Evolutionary conservation across 768 basidiomycete species (phyloP).

Genomic region (Sporobolomyces phaffii): DNA sequence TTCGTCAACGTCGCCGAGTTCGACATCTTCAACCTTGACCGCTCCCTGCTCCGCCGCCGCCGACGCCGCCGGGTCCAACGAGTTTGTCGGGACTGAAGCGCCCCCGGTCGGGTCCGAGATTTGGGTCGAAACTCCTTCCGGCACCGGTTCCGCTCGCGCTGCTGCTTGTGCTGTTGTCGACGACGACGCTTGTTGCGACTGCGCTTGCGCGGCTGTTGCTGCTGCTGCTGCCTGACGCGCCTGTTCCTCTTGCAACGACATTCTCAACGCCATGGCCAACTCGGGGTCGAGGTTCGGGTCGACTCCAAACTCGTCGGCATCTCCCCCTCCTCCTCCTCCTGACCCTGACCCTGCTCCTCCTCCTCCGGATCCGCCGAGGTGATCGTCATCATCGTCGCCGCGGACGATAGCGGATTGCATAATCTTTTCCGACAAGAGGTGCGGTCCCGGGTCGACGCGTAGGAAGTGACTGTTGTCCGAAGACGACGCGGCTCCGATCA

Average conservation of each 20-base stretch:
- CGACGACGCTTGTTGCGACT: too few relatives aligned
- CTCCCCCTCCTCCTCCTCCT: constrained; percentile 52
- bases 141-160: constrained; percentile 46
- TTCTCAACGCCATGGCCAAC: constrained; percentile 91
- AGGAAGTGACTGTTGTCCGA: constrained; percentile 85
- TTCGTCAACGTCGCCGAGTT: constrained; percentile 41
- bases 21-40: constrained; percentile 44
- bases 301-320: constrained; percentile 77
- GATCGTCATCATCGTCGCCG: constrained; percentile 55
- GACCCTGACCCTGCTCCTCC: constrained; percentile 48
- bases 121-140: constrained; percentile 42
- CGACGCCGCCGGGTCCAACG: constrained; percentile 42
- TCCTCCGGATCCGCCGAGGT: constrained; percentile 46
- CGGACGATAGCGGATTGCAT: constrained; percentile 74
- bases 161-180: constrained; percentile 46
- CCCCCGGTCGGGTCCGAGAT: constrained; percentile 39
- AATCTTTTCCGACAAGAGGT: constrained; percentile 69
- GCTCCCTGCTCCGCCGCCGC: too few relatives aligned
- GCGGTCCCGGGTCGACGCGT: constrained; percentile 64
- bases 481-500: constrained; percentile 74
- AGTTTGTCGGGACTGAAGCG: constrained; percentile 26
- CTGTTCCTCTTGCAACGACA: constrained; percentile 93
- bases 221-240: constrained; percentile 58
- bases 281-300: constrained; percentile 95
- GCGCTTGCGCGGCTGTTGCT: too few relatives aligned